Conservation (phyloP, 495 filamentous ascomycete genomes). For the Lophium mytilinum region DNA sequence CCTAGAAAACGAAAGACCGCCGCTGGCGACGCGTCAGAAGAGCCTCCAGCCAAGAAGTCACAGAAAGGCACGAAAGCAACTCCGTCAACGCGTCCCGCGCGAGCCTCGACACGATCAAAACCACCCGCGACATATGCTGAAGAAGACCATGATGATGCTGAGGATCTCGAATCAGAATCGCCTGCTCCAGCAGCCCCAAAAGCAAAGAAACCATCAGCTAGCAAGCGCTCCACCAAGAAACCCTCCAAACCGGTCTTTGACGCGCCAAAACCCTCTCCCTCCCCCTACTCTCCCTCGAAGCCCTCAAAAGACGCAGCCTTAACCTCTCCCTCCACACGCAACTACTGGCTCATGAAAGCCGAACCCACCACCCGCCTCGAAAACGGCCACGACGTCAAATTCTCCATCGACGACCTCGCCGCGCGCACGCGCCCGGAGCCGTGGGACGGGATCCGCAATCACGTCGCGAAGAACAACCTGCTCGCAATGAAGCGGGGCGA, state of each 20-base stretch:
- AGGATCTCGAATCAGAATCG: too few relatives aligned
- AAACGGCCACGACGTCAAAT: slow-evolving; percentile 79
- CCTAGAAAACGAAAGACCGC: too few relatives aligned
- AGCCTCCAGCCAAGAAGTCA: too few relatives aligned
- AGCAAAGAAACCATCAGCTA: too few relatives aligned
- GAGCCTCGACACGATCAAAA: too few relatives aligned
- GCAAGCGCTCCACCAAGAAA: too few relatives aligned
- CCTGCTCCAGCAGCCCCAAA: too few relatives aligned
- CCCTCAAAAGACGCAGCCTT: slow-evolving; percentile 6
- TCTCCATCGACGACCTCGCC: slow-evolving; percentile 87
- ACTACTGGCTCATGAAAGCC: slow-evolving; percentile 92
- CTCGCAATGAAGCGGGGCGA: slow-evolving; percentile 86
- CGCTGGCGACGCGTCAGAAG: too few relatives aligned
- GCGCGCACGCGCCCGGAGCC: slow-evolving; percentile 64
- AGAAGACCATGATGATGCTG: too few relatives aligned
- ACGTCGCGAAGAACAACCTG: slow-evolving; percentile 74
- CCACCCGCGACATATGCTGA: too few relatives aligned
- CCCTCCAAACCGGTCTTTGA: background rate
- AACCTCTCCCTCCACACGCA: background rate
- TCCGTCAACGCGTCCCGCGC: too few relatives aligned
- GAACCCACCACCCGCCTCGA: slow-evolving; percentile 82
- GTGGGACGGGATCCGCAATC: slow-evolving; percentile 73
- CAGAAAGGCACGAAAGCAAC: too few relatives aligned
- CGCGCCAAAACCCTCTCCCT: background rate
- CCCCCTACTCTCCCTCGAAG: slow-evolving; percentile 5